These are phyloP conservation scores for Fusarium armeniacum DNA, from an alignment of 2,329 filamentous ascomycete genomes.

Conservation along the genomic window DNA sequence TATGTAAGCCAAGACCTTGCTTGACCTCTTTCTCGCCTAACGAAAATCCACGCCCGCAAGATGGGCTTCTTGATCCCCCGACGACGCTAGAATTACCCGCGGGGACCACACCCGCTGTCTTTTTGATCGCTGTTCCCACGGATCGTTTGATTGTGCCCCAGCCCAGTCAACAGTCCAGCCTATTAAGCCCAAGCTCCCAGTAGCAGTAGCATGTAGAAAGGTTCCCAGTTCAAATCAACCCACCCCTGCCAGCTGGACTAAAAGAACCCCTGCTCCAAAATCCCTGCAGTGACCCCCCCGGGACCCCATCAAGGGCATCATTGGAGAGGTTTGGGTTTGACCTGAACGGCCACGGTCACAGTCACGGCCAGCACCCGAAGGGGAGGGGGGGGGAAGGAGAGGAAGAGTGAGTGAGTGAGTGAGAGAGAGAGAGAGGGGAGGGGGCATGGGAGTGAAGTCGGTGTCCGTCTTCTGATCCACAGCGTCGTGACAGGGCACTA, in stretches of 20 bases:
- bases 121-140: conserved; percentile 4
- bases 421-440: neutral
- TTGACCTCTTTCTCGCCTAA: neutral
- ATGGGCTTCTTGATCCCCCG: neutral
- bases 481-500: conserved; percentile 42
- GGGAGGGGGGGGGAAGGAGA: neutral
- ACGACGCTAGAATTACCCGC: conserved; percentile 43
- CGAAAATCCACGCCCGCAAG: neutral
- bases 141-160: too few relatives aligned
- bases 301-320: conserved; percentile 4
- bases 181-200: too few relatives aligned
- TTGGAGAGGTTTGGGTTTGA: conserved; percentile 1
- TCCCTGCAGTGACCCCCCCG: conserved; percentile 39
- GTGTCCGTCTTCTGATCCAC: conserved; percentile 42
- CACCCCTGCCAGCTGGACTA: neutral
- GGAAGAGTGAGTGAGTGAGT: neutral
- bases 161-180: neutral
- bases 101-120: conserved; percentile 39
- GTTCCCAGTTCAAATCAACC: neutral
- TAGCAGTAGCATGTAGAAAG: neutral
- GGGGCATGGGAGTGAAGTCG: conserved; percentile 10
- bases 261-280: conserved; percentile 31
- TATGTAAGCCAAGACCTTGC: neutral
- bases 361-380: conserved; percentile 37
- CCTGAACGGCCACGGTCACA: neutral